Evolutionary conservation across 345 rosid species (phyloP).

Genomic region (sweet orange (Citrus sinensis)): DNA sequence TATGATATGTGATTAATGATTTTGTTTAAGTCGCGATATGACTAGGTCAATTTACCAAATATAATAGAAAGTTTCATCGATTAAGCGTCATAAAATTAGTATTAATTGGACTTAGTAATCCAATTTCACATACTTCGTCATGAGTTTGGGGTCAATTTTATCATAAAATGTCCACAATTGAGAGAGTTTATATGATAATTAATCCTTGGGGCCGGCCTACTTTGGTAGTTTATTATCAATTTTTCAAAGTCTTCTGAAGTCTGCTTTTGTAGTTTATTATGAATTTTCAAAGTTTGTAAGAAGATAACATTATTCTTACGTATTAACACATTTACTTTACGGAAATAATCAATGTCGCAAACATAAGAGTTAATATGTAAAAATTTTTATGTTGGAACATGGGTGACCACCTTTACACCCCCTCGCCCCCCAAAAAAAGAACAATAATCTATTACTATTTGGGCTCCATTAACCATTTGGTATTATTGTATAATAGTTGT

Average conservation of each 20-base stretch:
- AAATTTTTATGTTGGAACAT: neutral
- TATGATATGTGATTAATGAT: neutral
- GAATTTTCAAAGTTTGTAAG: too few relatives aligned
- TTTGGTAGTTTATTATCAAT: neutral
- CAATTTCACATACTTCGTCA: neutral
- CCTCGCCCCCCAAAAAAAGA: too few relatives aligned
- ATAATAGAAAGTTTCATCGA: neutral
- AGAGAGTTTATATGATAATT: neutral
- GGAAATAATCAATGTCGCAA: too few relatives aligned
- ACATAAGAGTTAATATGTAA: too few relatives aligned
- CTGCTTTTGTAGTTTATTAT: too few relatives aligned
- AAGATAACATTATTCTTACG: too few relatives aligned
- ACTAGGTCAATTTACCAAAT: neutral
- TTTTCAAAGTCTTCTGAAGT: neutral
- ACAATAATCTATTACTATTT: too few relatives aligned
- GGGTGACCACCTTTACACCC: neutral
- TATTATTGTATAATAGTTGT: too few relatives aligned
- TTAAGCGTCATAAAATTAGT: neutral
- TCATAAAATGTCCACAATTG: neutral
- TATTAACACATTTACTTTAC: too few relatives aligned
- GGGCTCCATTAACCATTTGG: too few relatives aligned
- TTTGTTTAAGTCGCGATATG: neutral
- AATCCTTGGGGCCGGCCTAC: neutral
- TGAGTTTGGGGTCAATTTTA: neutral
- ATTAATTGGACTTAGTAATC: neutral